These are phyloP conservation scores for Otatea glauca DNA, from an alignment of 176 grass and related monocot genomes.

Conservation along the genomic window DNA sequence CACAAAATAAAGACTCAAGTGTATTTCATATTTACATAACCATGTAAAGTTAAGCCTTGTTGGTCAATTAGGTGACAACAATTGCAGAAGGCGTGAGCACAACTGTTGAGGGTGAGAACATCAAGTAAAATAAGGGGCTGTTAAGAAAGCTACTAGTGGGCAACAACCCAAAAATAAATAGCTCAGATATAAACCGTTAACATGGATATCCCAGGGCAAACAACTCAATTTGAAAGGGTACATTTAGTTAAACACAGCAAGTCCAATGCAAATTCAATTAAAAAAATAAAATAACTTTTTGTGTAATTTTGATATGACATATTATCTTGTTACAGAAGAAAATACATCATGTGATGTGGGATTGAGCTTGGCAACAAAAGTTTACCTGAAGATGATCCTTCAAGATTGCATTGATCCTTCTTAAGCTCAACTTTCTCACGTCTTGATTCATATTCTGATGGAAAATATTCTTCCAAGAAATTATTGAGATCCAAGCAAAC, in stretches of 20 bases:
- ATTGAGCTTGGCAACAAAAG: slow-evolving; percentile 30
- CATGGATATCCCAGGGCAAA: slow-evolving; percentile 2
- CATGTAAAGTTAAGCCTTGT: slow-evolving; percentile 16
- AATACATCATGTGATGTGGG: background rate
- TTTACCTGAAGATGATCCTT: slow-evolving; percentile 66
- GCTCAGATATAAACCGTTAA: slow-evolving; percentile 12
- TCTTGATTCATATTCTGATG: slow-evolving; percentile 70
- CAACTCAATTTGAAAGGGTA: slow-evolving; percentile 21
- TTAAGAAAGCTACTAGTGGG: background rate
- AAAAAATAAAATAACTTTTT: background rate
- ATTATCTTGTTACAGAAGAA: slow-evolving; percentile 20
- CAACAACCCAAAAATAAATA: background rate
- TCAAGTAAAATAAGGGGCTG: no score
- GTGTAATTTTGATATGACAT: background rate
- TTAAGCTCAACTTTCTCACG: slow-evolving; percentile 47
- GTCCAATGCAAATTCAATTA: slow-evolving; percentile 8
- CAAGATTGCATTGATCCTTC: slow-evolving; percentile 43
- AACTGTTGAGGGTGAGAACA: background rate
- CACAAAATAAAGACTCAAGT: background rate
- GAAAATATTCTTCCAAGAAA: slow-evolving; percentile 87
- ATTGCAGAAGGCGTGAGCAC: background rate
- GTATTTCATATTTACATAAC: slow-evolving; percentile 2
- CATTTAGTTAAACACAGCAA: slow-evolving; percentile 13
- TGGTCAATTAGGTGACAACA: slow-evolving; percentile 18
- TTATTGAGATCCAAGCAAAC: slow-evolving; percentile 83